Conservation (phyloP, 768 basidiomycete species). For the Serendipita sp. region DNA sequence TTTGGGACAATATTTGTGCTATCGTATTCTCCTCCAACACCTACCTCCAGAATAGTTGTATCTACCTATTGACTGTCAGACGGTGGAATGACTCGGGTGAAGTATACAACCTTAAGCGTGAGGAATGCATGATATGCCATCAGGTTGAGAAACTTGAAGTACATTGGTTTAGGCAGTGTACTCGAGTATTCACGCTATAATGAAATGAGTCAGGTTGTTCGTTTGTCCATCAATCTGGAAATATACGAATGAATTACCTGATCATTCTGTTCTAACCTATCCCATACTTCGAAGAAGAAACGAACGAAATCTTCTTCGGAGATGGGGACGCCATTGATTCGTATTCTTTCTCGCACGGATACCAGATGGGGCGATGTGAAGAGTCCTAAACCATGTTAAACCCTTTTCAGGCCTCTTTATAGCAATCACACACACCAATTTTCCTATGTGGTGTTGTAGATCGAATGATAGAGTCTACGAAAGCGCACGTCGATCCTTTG, state of each 20-base stretch:
- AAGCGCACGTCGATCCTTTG: slow-evolving; percentile 94
- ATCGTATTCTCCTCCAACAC: slow-evolving; percentile 86
- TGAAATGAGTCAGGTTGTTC: background rate
- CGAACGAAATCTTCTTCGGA: slow-evolving; percentile 77
- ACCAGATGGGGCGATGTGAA: slow-evolving; percentile 96
- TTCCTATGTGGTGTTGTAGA: slow-evolving; percentile 57
- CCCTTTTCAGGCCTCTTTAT: background rate
- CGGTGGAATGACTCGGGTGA: background rate
- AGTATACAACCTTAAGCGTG: slow-evolving; percentile 36
- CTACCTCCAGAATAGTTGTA: slow-evolving; percentile 89
- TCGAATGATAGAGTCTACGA: slow-evolving; percentile 75
- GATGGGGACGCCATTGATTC: slow-evolving; percentile 79
- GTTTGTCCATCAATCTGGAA: background rate
- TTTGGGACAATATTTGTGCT: slow-evolving; percentile 90
- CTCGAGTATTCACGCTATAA: slow-evolving; percentile 31
- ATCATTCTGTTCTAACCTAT: slow-evolving; percentile 49
- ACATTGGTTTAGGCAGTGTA: slow-evolving; percentile 65
- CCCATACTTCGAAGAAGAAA: slow-evolving; percentile 96
- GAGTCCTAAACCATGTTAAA: slow-evolving; percentile 39
- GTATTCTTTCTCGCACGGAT: slow-evolving; percentile 87
- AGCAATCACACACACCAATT: slow-evolving; percentile 40
- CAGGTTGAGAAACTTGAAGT: slow-evolving; percentile 87
- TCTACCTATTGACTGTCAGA: slow-evolving; percentile 33
- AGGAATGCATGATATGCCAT: slow-evolving; percentile 85
- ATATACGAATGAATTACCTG: slow-evolving; percentile 28